These are phyloP conservation scores for Pseudocercospora macadamiae DNA, from an alignment of 2,329 filamentous ascomycete species.

Conservation along the genomic window DNA sequence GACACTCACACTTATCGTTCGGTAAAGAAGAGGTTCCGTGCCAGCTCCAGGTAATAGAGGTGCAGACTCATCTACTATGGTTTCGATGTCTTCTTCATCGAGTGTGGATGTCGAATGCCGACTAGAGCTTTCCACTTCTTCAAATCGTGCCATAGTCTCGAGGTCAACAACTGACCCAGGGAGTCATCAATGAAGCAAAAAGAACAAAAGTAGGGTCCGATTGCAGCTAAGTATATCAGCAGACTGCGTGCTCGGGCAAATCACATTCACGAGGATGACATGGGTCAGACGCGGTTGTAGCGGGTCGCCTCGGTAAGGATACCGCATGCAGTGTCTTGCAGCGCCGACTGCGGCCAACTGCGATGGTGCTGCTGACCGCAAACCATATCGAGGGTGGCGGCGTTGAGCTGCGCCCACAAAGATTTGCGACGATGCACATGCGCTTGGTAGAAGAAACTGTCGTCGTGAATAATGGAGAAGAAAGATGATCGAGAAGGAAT, in stretches of 20 bases:
- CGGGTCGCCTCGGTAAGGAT: not conserved
- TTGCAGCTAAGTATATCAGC: not conserved
- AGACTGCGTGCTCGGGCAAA: not conserved
- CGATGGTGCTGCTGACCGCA: not conserved
- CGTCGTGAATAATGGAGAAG: not conserved
- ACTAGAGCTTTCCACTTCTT: constrained; percentile 8
- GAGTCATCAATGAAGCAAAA: not conserved
- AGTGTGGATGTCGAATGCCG: not conserved
- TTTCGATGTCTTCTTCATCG: constrained; percentile 9
- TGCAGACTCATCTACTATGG: constrained; percentile 18
- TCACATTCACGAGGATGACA: constrained; percentile 2
- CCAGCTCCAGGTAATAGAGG: constrained; percentile 19
- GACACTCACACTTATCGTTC: constrained; percentile 28
- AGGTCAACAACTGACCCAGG: not conserved
- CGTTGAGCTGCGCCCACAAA: not conserved
- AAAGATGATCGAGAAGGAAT: not conserved
- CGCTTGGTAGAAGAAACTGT: not conserved
- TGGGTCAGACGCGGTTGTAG: not conserved
- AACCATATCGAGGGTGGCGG: not conserved
- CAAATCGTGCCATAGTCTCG: constrained; percentile 2
- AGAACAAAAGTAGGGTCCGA: not conserved
- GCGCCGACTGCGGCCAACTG: not conserved
- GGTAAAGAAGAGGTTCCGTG: constrained; percentile 21
- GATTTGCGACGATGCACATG: not conserved
- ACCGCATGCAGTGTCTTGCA: not conserved